phyloP scores from a whole-genome alignment of 805 yeast species.

The Maudiozyma serrabonitensis region DNA sequence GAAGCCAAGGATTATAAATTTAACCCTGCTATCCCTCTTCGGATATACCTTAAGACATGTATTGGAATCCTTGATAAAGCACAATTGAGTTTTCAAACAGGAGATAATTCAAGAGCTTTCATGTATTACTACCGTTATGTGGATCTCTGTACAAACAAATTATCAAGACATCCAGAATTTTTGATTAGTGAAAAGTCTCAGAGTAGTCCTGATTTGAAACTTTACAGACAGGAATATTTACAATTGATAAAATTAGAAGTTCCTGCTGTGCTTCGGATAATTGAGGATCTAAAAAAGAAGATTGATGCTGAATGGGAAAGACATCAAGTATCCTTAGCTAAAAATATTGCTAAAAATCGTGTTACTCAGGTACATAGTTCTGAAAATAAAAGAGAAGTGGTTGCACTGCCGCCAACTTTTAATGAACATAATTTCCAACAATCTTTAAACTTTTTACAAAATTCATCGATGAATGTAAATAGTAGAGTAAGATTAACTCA shows the following conservation, averaged over 20 bases:
- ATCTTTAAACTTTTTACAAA: conserved; percentile 13
- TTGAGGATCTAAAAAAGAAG: conserved; percentile 20
- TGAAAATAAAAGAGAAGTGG: neutral
- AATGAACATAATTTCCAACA: conserved; percentile 21
- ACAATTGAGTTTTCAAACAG: conserved; percentile 30
- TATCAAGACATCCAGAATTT: conserved; percentile 23
- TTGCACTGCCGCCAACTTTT: conserved; percentile 17
- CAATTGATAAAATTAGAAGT: conserved; percentile 26
- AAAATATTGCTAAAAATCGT: conserved; percentile 17
- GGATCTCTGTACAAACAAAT: conserved; percentile 32
- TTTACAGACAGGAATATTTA: conserved; percentile 17
- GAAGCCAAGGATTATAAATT: conserved; percentile 48
- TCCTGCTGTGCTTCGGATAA: conserved; percentile 24
- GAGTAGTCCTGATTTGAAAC: conserved; percentile 1
- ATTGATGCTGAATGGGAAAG: conserved; percentile 16
- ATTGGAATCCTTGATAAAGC: conserved; percentile 38
- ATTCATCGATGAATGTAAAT: neutral
- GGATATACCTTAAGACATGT: conserved; percentile 45
- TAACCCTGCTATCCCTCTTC: conserved; percentile 40
- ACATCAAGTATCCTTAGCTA: conserved; percentile 20
- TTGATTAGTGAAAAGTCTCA: neutral
- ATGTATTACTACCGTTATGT: conserved; percentile 48
- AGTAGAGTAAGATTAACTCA: neutral
- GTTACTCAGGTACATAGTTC: neutral
- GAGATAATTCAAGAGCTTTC: conserved; percentile 41